Conservation (phyloP, 2,329 filamentous ascomycete species). For the Colletotrichum agaves region DNA sequence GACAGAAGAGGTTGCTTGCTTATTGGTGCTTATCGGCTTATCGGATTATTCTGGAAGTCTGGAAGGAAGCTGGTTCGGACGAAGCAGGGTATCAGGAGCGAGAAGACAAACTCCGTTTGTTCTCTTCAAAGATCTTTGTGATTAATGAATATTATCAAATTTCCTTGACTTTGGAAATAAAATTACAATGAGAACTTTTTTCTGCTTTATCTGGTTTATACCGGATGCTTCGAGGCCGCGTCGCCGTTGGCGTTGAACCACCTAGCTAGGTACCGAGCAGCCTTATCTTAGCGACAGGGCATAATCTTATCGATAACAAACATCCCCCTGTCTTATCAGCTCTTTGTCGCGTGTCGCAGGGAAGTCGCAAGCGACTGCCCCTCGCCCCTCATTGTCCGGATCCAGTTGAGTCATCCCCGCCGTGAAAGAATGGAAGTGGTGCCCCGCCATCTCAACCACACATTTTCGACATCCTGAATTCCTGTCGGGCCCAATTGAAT, state of each 20-base stretch:
- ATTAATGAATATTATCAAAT: too few species aligned
- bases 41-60: neutral
- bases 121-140: neutral
- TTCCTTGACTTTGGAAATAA: too few species aligned
- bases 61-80: neutral
- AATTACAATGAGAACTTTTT: neutral
- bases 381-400: conserved; percentile 20
- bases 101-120: neutral
- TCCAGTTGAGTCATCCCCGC: conserved; percentile 36
- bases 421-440: conserved; percentile 27
- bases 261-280: neutral
- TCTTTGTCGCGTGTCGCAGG: conserved; percentile 11
- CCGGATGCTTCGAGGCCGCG: neutral
- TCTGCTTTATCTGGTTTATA: neutral
- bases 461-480: conserved; percentile 22
- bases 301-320: neutral
- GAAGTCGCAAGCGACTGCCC: conserved; percentile 14
- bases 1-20: conserved; percentile 26
- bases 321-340: conserved; percentile 17
- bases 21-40: conserved; percentile 21
- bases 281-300: neutral
- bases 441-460: conserved; percentile 31
- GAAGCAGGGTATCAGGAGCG: neutral
- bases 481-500: conserved; percentile 19
- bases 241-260: neutral